Percentiles rank a stretch among this genome's conserved stretches.
phyloP scores from a whole-genome alignment of 106 monocot species.

The Apostasia ramifera region DNA sequence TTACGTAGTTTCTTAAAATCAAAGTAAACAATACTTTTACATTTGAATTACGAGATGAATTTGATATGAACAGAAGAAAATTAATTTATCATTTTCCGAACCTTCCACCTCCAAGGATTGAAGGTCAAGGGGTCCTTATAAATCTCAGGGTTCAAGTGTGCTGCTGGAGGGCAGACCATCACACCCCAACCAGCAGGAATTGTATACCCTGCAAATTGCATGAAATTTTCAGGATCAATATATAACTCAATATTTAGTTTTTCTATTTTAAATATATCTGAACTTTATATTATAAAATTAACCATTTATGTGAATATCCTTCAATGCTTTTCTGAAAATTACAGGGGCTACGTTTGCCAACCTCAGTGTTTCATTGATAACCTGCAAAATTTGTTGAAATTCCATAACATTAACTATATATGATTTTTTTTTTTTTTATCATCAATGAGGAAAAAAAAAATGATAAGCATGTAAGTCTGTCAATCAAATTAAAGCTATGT shows the following conservation, averaged over 20 bases:
- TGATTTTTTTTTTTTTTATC: not conserved
- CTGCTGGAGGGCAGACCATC: slow-evolving; percentile 43
- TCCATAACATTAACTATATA: not conserved
- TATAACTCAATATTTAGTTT: not conserved
- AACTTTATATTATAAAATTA: not conserved
- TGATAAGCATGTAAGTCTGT: too few relatives aligned
- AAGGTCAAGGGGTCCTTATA: slow-evolving; percentile 45
- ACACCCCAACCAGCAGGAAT: slow-evolving; percentile 46
- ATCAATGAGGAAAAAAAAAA: too few relatives aligned
- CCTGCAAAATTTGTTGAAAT: slow-evolving; percentile 13
- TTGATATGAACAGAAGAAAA: too few relatives aligned
- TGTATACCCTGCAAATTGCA: slow-evolving; percentile 19
- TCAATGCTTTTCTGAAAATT: slow-evolving; percentile 43
- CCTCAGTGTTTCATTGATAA: slow-evolving; percentile 36
- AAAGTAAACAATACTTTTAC: too few relatives aligned
- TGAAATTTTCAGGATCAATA: not conserved
- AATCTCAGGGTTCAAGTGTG: slow-evolving; percentile 45
- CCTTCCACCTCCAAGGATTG: slow-evolving; percentile 53
- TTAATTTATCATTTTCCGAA: not conserved
- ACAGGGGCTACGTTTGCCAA: slow-evolving; percentile 45
- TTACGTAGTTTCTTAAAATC: too few relatives aligned
- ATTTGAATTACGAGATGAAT: too few relatives aligned
- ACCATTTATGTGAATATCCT: slow-evolving; percentile 43
- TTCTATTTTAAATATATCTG: not conserved
- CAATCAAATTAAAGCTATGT: too few relatives aligned